Evolutionary conservation across 345 rosid genomes (phyloP).

Genomic region (Pugionium cornutum): DNA sequence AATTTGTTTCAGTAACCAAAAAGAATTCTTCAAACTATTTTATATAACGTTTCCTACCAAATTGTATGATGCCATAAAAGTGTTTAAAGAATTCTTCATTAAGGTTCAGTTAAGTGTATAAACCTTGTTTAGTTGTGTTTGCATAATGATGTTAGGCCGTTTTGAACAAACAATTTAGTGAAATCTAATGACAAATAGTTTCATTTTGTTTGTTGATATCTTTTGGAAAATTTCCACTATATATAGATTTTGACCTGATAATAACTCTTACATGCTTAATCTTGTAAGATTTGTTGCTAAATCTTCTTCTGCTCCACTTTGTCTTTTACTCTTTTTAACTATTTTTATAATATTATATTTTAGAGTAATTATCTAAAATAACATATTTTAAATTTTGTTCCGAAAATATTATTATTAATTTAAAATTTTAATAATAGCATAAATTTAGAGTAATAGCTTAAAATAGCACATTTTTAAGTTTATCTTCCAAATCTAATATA

Average conservation of each 20-base stretch:
- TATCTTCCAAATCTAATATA: too few species aligned
- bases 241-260: not conserved
- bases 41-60: not conserved
- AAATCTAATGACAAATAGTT: not conserved
- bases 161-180: slow-evolving; percentile 13
- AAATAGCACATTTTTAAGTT: too few species aligned
- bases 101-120: slow-evolving; percentile 9
- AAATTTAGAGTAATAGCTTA: too few species aligned
- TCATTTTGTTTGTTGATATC: not conserved
- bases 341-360: too few species aligned
- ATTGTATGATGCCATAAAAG: slow-evolving; percentile 2
- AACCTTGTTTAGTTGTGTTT: not conserved
- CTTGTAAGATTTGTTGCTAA: slow-evolving; percentile 9
- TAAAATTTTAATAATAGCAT: too few species aligned
- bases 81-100: not conserved
- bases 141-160: too few species aligned
- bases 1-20: not conserved
- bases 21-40: not conserved
- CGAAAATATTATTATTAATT: too few species aligned
- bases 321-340: slow-evolving; percentile 15
- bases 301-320: slow-evolving; percentile 20
- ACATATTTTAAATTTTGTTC: too few species aligned
- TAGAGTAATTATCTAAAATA: too few species aligned
- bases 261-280: slow-evolving; percentile 3
- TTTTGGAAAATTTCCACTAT: not conserved